A percentile compares a stretch with the other conserved stretches of the same genome.
Evolutionary conservation across 2,329 filamentous ascomycete species (phyloP).

Genomic region (Epichloe sibirici): DNA sequence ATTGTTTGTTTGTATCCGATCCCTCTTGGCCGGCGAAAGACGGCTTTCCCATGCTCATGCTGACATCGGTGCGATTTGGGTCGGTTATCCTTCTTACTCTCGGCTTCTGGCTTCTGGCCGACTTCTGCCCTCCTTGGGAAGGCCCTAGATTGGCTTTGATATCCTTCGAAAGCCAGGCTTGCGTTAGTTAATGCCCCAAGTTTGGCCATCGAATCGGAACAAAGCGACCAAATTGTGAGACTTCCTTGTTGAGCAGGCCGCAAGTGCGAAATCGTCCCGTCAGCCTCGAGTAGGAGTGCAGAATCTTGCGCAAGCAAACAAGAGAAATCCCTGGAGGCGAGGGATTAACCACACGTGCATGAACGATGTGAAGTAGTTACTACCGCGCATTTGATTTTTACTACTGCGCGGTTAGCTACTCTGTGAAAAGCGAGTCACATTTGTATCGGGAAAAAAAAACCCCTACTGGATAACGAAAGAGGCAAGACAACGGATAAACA

Average conservation of each 20-base stretch:
- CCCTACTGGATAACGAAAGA: too few species aligned
- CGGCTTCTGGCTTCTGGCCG: neutral
- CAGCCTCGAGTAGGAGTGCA: neutral
- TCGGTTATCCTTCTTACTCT: neutral
- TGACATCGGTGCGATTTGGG: neutral
- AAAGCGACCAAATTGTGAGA: neutral
- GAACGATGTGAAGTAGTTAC: too few species aligned
- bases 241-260: neutral
- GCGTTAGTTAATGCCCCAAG: too few species aligned
- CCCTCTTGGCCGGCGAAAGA: too few species aligned
- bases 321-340: neutral
- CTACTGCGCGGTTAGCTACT: too few species aligned
- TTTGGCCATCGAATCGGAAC: neutral
- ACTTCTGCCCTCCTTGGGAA: neutral
- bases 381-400: too few species aligned
- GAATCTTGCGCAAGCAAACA: neutral
- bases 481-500: too few species aligned
- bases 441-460: too few species aligned
- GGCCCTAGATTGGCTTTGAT: neutral
- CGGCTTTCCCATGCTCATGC: too few species aligned
- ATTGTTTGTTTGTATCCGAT: too few species aligned
- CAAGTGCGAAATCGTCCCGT: neutral
- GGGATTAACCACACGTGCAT: neutral
- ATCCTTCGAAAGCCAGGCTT: too few species aligned
- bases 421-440: too few species aligned